phyloP scores from a whole-genome alignment of 2,329 filamentous ascomycete species.

The Colletotrichum sublineola region DNA sequence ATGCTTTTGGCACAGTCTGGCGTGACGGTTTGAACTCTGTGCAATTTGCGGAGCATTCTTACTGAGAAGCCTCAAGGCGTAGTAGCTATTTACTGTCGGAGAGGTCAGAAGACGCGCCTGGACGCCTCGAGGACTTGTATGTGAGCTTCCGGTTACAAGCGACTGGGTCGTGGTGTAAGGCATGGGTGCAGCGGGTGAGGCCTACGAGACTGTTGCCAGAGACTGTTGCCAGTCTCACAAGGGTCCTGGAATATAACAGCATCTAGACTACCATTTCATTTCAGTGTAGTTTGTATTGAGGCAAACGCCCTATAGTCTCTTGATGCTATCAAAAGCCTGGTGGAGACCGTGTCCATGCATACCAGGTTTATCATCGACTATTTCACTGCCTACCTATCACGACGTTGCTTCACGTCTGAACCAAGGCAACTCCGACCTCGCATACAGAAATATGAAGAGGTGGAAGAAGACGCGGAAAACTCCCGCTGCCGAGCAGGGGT shows the following conservation, averaged over 20 bases:
- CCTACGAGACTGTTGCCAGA: too few relatives aligned
- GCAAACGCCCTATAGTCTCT: neutral
- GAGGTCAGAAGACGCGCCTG: too few relatives aligned
- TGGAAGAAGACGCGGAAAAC: neutral
- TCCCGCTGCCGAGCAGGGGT: too few relatives aligned
- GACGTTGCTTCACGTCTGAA: neutral
- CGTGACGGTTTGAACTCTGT: too few relatives aligned
- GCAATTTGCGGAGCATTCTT: too few relatives aligned
- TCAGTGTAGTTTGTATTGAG: neutral
- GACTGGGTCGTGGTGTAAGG: neutral
- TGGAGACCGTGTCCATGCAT: neutral
- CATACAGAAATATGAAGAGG: too few relatives aligned
- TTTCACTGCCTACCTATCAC: neutral
- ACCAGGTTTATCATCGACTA: neutral
- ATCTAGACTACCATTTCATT: neutral
- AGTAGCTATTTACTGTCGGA: too few relatives aligned
- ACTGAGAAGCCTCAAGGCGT: too few relatives aligned
- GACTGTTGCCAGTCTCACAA: neutral
- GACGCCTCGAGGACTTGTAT: too few relatives aligned
- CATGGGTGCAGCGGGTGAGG: neutral
- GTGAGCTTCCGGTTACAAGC: too few relatives aligned
- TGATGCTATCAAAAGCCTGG: neutral
- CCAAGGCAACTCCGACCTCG: neutral
- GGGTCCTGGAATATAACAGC: neutral
- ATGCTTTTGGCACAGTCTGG: neutral